Evolutionary conservation across 495 filamentous ascomycete genomes (phyloP).

Genomic region (Pseudotulostoma volvatum): DNA sequence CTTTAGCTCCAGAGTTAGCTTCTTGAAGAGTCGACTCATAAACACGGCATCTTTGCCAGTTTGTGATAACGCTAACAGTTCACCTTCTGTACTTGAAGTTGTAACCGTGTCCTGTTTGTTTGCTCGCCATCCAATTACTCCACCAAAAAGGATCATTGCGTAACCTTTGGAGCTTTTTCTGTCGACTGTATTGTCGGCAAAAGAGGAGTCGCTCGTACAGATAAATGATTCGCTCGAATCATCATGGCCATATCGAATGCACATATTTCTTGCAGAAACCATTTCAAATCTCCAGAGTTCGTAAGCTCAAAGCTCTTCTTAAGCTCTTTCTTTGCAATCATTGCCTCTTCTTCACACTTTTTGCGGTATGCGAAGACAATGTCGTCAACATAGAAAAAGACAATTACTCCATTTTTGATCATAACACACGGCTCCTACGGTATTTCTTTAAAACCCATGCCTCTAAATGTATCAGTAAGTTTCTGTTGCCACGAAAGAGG

Average conservation of each 20-base stretch:
- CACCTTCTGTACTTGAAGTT: constrained; percentile 8
- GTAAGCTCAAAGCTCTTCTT: too few relatives aligned
- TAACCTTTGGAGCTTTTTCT: not conserved
- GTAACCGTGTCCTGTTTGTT: constrained; percentile 9
- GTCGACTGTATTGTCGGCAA: not conserved
- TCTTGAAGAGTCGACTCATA: not conserved
- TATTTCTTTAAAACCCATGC: too few relatives aligned
- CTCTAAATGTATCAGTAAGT: too few relatives aligned
- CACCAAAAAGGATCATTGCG: constrained; percentile 3
- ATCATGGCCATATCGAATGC: too few relatives aligned
- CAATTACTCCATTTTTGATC: too few relatives aligned
- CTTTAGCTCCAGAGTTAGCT: not conserved
- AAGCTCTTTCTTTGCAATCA: too few relatives aligned
- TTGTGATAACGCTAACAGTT: constrained; percentile 4
- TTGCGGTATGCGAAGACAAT: constrained; percentile 6
- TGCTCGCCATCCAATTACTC: constrained; percentile 12
- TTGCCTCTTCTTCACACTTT: constrained; percentile 20
- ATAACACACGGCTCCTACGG: too few relatives aligned
- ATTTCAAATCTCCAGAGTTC: too few relatives aligned
- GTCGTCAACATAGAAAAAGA: too few relatives aligned
- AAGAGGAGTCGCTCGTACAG: not conserved
- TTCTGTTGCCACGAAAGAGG: too few relatives aligned
- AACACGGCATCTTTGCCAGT: not conserved
- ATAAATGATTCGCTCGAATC: too few relatives aligned
- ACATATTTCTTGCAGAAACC: too few relatives aligned